phyloP scores from a whole-genome alignment of 2,329 filamentous ascomycete species.

The Penicillium sclerotigenum region DNA sequence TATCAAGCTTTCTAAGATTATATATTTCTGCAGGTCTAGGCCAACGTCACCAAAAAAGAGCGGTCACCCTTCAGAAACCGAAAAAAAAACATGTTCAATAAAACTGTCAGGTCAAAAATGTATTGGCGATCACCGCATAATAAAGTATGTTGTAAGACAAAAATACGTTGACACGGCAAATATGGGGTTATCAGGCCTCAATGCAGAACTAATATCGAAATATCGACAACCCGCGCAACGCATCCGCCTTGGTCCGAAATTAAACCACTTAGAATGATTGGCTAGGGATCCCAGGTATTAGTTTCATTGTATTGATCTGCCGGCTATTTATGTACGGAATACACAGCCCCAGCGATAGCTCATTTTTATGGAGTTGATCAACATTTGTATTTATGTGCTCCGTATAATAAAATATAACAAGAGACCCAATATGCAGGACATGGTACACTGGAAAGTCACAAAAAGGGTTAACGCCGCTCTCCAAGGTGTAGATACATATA shows the following conservation, averaged over 20 bases:
- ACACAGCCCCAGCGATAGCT: not conserved
- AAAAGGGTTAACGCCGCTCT: not conserved
- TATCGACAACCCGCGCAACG: not conserved
- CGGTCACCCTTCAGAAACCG: not conserved
- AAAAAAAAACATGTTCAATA: not conserved
- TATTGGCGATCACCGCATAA: not conserved
- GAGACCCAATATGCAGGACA: not conserved
- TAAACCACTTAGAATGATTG: not conserved
- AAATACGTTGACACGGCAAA: not conserved
- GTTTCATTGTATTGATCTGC: not conserved
- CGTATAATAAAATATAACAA: not conserved
- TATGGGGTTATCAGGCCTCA: not conserved
- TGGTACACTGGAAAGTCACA: not conserved
- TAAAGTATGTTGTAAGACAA: not conserved
- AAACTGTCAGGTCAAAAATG: not conserved
- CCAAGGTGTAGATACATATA: not conserved
- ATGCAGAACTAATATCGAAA: not conserved
- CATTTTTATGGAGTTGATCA: not conserved
- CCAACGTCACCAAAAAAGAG: not conserved
- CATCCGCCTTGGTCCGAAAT: not conserved
- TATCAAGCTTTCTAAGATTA: not conserved
- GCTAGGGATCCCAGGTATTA: not conserved
- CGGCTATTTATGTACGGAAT: not conserved
- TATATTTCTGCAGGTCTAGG: not conserved
- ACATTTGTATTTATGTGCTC: not conserved